Evolutionary conservation across 2,329 filamentous ascomycete genomes (phyloP).

Genomic region (Diplodia sapinea): DNA sequence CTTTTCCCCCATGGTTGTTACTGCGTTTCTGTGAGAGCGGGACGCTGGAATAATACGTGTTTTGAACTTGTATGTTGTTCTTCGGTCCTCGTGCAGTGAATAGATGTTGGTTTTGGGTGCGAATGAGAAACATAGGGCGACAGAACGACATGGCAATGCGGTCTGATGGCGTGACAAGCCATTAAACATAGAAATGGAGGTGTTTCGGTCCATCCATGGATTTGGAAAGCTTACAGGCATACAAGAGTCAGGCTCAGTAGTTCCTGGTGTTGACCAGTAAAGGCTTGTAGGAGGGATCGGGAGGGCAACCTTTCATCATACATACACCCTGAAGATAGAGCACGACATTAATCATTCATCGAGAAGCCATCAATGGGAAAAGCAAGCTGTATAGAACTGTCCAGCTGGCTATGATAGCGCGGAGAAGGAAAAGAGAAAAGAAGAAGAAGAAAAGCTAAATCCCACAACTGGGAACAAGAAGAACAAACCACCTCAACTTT

Average conservation of each 20-base stretch:
- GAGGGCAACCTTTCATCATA: neutral
- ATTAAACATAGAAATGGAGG: neutral
- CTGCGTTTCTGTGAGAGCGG: too few relatives aligned
- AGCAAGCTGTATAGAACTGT: constrained; percentile 6
- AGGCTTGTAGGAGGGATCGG: neutral
- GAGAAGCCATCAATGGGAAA: neutral
- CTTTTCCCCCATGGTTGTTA: too few relatives aligned
- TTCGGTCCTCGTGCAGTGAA: too few relatives aligned
- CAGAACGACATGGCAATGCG: too few relatives aligned
- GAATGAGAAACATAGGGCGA: too few relatives aligned
- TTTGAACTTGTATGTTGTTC: too few relatives aligned
- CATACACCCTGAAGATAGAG: neutral
- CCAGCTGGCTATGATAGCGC: constrained; percentile 1
- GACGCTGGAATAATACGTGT: too few relatives aligned
- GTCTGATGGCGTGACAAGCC: neutral
- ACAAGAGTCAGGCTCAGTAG: neutral
- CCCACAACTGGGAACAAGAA: neutral
- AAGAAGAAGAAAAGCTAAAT: neutral
- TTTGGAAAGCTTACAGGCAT: neutral
- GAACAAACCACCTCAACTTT: constrained; percentile 16
- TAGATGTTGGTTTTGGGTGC: too few relatives aligned
- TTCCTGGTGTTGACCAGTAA: neutral
- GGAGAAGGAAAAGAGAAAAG: neutral
- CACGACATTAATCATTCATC: neutral
- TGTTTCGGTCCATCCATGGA: neutral